These are phyloP conservation scores for Porphyra umbilicalis DNA, from an alignment of 31 red algal species.

Conservation along the genomic window DNA sequence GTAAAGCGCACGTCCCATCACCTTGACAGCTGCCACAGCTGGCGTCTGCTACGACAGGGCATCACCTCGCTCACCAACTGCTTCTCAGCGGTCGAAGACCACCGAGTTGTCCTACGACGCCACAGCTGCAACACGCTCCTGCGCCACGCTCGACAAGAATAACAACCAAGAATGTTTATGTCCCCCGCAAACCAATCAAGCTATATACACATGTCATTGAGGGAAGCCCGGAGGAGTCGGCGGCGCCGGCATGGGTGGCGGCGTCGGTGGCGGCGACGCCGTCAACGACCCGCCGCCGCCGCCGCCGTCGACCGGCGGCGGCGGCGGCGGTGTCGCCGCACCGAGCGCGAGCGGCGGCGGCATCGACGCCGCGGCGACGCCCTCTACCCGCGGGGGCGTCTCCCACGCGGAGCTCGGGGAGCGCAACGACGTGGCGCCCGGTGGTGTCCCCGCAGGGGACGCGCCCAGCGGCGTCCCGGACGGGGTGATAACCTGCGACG, in stretches of 20 bases:
- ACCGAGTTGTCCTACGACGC: too few species aligned
- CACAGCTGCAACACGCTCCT: too few species aligned
- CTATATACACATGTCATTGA: neutral
- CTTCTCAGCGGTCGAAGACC: too few species aligned
- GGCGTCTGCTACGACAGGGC: too few species aligned
- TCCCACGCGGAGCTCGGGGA: neutral
- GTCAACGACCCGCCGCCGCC: neutral
- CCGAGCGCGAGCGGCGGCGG: too few species aligned
- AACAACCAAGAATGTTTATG: neutral
- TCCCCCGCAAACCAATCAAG: too few species aligned
- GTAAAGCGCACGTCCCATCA: too few species aligned
- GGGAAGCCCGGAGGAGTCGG: neutral
- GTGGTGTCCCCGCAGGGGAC: neutral
- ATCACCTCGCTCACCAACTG: too few species aligned
- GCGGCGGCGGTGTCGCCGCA: neutral
- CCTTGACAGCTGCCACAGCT: too few species aligned
- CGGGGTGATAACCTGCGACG: neutral
- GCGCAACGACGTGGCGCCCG: neutral
- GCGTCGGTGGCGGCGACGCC: neutral
- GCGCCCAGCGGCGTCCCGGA: too few species aligned
- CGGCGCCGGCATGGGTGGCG: neutral
- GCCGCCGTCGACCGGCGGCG: neutral
- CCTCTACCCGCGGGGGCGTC: neutral
- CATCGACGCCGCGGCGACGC: neutral
- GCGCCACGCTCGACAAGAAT: too few species aligned